Base-by-base conservation (phyloP, 2,329 filamentous ascomycete genomes). In the Epichloe bromicola region DNA sequence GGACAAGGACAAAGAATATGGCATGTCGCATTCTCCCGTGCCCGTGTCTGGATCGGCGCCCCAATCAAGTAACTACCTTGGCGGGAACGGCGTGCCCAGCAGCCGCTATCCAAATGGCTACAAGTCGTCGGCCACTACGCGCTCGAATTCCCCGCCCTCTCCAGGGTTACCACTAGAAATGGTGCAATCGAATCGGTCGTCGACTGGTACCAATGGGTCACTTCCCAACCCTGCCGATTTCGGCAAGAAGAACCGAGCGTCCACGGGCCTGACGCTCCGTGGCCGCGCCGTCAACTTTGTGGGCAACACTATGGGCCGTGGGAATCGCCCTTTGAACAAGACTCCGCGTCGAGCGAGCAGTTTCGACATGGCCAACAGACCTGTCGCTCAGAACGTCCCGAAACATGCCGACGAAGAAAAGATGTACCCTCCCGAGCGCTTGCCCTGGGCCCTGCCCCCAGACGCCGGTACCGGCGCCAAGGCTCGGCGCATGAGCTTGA, bases 381-480 rank as follows among this genome's bases (percentile, higher is more conserved):
- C 63, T 49, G 57, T 58, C 57, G 57, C 56, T 50, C 56, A 50
- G 53, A 53, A 33, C 46, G 57, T 52, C 17, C 53, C 23, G 48
- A 52, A 40, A 40, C 54, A 42, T 51, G 47, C 57, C 47, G 53
- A 60, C 38, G 57, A 63, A 26, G 55, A 61, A 15, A 59, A 61
- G 5, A 64, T 60, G 23, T 65, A 62, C 49, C 65, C 65, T 3
- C 66, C 67, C 8, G 64, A 76, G 54, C 70, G 74, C 17, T 65
- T 75, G 37, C 72, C 76, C 2, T 82, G 78, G 77, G 72, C 74
- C 2, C 72, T 83, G 34, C 74, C 80, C 1, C 84, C 86, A 2
- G 80, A 82, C 49, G 76, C 77, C 20, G 86, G 86, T 12, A 85
- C 82, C 17, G 86, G 86, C 10, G 75, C 86, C 64, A 91, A 90